These are phyloP conservation scores for Aphanocladium album DNA, from an alignment of 2,329 filamentous ascomycete species.

Conservation along the genomic window DNA sequence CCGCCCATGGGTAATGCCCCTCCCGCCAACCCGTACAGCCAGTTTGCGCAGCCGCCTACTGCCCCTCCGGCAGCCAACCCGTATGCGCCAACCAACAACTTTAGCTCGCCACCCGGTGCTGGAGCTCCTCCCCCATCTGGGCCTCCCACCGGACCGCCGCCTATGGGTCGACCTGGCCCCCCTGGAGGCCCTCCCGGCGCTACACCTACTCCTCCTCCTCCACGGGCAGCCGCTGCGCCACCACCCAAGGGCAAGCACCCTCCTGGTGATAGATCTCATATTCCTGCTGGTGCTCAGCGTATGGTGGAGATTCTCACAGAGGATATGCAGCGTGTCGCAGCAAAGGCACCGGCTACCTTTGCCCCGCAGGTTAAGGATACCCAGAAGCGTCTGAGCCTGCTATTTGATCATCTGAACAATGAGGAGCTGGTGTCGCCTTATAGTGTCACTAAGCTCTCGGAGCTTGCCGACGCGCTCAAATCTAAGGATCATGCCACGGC, in stretches of 20 bases:
- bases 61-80: slow-evolving; percentile 26
- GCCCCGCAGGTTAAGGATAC: slow-evolving; percentile 88
- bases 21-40: slow-evolving; percentile 37
- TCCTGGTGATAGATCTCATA: slow-evolving; percentile 84
- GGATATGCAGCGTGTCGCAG: slow-evolving; percentile 85
- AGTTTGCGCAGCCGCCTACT: slow-evolving; percentile 26
- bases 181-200: slow-evolving; percentile 19
- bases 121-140: slow-evolving; percentile 31
- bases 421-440: slow-evolving; percentile 80
- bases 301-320: slow-evolving; percentile 75
- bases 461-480: slow-evolving; percentile 62
- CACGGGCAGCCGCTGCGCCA: slow-evolving; percentile 45
- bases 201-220: slow-evolving; percentile 37
- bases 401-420: slow-evolving; percentile 98
- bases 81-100: slow-evolving; percentile 44
- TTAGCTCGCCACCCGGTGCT: slow-evolving; percentile 39
- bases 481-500: slow-evolving; percentile 65
- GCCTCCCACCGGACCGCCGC: slow-evolving; percentile 31
- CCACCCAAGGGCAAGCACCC: slow-evolving; percentile 62
- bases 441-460: slow-evolving; percentile 63
- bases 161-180: slow-evolving; percentile 28
- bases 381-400: slow-evolving; percentile 81
- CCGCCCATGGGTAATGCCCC: slow-evolving; percentile 39
- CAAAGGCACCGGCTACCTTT: slow-evolving; percentile 80
- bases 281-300: slow-evolving; percentile 68